Conservation (phyloP, 495 filamentous ascomycete species). For the Podospora anserina region DNA sequence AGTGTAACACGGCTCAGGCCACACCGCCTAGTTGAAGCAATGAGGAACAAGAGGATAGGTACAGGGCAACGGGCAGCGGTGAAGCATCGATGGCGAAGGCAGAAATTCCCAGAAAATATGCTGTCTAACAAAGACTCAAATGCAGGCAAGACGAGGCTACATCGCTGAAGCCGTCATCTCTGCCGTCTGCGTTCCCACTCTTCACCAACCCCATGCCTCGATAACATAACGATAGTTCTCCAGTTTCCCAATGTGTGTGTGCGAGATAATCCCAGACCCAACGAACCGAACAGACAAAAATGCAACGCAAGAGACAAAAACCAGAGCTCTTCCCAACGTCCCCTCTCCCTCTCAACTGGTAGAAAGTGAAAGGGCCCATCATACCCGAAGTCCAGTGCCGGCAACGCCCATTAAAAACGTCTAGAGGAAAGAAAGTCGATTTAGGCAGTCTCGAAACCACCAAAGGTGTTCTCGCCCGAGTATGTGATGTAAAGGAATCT, state of each 20-base stretch:
- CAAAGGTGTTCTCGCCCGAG: slow-evolving; percentile 99
- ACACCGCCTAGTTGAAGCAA: background rate
- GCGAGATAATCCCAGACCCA: background rate
- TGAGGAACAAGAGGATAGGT: background rate
- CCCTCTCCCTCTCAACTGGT: background rate
- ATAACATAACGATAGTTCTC: background rate
- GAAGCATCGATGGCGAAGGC: background rate
- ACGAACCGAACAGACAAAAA: slow-evolving; percentile 5
- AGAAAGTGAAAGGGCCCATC: background rate
- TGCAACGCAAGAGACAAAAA: slow-evolving; percentile 1
- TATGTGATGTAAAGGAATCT: slow-evolving; percentile 68
- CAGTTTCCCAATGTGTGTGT: slow-evolving; percentile 1
- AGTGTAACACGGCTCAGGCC: background rate
- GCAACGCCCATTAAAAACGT: slow-evolving; percentile 20
- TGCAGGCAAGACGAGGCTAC: background rate
- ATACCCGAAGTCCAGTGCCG: background rate
- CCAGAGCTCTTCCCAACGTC: slow-evolving; percentile 1
- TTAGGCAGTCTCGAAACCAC: slow-evolving; percentile 46
- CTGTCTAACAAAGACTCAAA: background rate
- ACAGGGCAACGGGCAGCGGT: background rate
- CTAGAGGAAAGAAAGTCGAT: slow-evolving; percentile 15
- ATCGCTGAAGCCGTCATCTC: background rate
- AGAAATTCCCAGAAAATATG: background rate
- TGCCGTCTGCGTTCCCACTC: background rate
- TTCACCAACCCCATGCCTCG: background rate